A percentile compares a stretch with the other conserved stretches of the same genome.
phyloP scores from a whole-genome alignment of 768 basidiomycete species.

The Mycena olivaceomarginata region DNA sequence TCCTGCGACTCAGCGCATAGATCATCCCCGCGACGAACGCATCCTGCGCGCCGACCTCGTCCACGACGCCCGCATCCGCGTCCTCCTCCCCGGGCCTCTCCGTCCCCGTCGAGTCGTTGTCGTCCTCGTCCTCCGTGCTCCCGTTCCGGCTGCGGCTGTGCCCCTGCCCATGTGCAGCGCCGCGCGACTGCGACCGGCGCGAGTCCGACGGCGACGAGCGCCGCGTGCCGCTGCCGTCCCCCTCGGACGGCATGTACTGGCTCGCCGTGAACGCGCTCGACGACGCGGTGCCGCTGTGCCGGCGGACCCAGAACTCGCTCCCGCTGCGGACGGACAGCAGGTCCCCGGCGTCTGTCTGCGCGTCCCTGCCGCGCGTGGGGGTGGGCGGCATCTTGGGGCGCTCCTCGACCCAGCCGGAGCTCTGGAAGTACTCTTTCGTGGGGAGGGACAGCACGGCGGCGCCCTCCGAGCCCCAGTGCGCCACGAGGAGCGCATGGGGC shows the following conservation, averaged over 20 bases:
- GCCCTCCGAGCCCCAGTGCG: conserved; percentile 87
- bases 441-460: conserved; percentile 89
- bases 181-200: conserved; percentile 35
- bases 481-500: conserved; percentile 87
- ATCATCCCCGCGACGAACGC: conserved; percentile 95
- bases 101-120: conserved; percentile 76
- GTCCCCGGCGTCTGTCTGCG: conserved; percentile 46
- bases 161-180: conserved; percentile 24
- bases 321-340: conserved; percentile 75
- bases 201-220: conserved; percentile 49
- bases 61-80: conserved; percentile 67
- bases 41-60: conserved; percentile 87
- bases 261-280: conserved; percentile 73
- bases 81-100: conserved; percentile 67
- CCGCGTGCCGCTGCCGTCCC: conserved; percentile 50
- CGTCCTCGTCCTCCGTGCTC: conserved; percentile 66
- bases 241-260: conserved; percentile 45
- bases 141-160: conserved; percentile 51
- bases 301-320: conserved; percentile 87
- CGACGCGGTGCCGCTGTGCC: conserved; percentile 71
- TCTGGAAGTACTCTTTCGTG: conserved; percentile 91
- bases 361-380: conserved; percentile 43
- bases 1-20: conserved; percentile 82
- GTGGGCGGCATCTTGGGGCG: conserved; percentile 48
- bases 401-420: conserved; percentile 86